Evolutionary conservation across 108 stramenopile genomes (phyloP).

Genomic region (Nitzschia sp.): DNA sequence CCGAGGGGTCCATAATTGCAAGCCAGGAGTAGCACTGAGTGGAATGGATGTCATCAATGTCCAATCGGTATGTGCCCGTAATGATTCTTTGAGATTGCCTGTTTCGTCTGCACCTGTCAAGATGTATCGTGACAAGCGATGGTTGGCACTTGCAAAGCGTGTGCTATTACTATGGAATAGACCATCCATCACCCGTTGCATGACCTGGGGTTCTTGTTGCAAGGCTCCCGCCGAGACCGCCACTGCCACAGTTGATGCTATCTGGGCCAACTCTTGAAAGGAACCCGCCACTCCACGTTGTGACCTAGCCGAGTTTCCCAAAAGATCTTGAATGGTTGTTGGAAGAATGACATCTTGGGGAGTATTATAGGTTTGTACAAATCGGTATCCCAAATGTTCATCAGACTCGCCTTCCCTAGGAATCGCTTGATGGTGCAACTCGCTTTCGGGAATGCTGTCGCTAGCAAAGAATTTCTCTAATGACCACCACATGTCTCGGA

Average conservation of each 20-base stretch:
- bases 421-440: slow-evolving; percentile 15
- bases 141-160: slow-evolving; percentile 17
- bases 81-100: slow-evolving; percentile 18
- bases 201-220: background rate
- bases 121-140: slow-evolving; percentile 28
- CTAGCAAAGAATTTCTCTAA: slow-evolving; percentile 21
- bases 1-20: slow-evolving; percentile 31
- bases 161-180: background rate
- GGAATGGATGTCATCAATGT: slow-evolving; percentile 34
- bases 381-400: slow-evolving; percentile 20
- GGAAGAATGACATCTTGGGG: background rate
- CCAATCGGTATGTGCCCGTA: slow-evolving; percentile 42
- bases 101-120: background rate
- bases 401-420: slow-evolving; percentile 7
- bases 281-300: slow-evolving; percentile 3
- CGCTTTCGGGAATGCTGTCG: background rate
- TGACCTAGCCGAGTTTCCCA: background rate
- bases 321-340: slow-evolving; percentile 20
- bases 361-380: slow-evolving; percentile 21
- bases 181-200: slow-evolving; percentile 8
- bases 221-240: slow-evolving; percentile 3
- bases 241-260: slow-evolving; percentile 14
- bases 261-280: slow-evolving; percentile 6
- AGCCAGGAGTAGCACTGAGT: slow-evolving; percentile 26
- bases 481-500: slow-evolving; percentile 20